Conservation (phyloP, 2,329 filamentous ascomycete species). For the Colletotrichum paranaense region DNA sequence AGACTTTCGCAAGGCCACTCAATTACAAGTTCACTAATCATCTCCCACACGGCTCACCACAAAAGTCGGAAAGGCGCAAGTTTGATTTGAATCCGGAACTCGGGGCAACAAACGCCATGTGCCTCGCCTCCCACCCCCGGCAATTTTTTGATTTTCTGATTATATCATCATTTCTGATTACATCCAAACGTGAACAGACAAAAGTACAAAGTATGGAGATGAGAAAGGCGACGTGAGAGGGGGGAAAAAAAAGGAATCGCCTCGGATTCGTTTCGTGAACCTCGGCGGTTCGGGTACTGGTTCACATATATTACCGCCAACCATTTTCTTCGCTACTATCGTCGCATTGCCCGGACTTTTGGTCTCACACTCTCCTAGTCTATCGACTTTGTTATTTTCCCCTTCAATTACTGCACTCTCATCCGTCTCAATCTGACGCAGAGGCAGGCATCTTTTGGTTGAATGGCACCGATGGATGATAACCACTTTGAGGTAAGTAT, state of each 20-base stretch:
- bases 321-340: too few relatives aligned
- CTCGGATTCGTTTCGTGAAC: not conserved
- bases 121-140: not conserved
- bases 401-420: too few relatives aligned
- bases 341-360: too few relatives aligned
- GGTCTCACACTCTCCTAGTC: too few relatives aligned
- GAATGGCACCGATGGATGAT: too few relatives aligned
- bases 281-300: not conserved
- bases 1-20: not conserved
- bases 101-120: not conserved
- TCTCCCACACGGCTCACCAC: not conserved
- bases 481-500: too few relatives aligned
- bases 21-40: not conserved
- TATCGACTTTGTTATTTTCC: too few relatives aligned
- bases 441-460: too few relatives aligned
- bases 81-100: not conserved
- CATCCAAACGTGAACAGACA: not conserved
- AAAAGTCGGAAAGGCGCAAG: not conserved
- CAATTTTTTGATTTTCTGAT: slow-evolving; percentile 10
- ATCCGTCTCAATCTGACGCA: too few relatives aligned
- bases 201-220: not conserved
- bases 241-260: not conserved
- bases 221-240: too few relatives aligned
- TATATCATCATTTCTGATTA: slow-evolving; percentile 9
- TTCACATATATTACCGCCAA: too few relatives aligned